Evolutionary conservation across 352 stramenopile genomes (phyloP).

Genomic region (Porosira glacialis): DNA sequence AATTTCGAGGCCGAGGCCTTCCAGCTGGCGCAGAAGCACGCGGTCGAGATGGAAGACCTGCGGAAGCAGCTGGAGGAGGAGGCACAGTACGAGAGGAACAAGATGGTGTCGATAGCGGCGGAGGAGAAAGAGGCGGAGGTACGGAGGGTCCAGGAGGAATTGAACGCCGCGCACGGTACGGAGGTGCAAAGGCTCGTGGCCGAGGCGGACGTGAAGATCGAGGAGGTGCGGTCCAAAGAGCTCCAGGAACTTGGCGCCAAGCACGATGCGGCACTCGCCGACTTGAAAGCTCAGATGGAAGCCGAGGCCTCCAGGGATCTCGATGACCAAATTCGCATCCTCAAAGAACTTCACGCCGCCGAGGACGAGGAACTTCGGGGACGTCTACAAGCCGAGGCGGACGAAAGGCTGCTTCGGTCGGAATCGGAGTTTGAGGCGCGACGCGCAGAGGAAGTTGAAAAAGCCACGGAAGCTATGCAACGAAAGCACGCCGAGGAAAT

Average conservation of each 20-base stretch:
- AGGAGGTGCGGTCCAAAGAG: constrained; percentile 28
- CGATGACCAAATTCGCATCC: no score
- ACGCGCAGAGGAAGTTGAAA: constrained; percentile 23
- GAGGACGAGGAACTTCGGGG: no score
- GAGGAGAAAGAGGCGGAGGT: neutral
- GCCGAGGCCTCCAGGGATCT: constrained; percentile 10
- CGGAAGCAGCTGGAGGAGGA: no score
- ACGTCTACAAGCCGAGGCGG: neutral
- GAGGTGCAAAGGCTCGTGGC: constrained; percentile 27
- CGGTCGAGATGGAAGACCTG: no score
- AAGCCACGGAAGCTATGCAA: constrained; percentile 19
- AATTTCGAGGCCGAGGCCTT: no score
- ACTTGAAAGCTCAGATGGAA: constrained; percentile 30
- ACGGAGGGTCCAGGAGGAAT: neutral
- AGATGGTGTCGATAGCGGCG: constrained; percentile 17
- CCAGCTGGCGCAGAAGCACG: no score
- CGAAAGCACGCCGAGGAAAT: constrained; percentile 17
- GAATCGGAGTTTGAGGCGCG: constrained; percentile 2
- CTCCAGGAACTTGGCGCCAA: constrained; percentile 42
- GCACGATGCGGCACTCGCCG: constrained; percentile 39
- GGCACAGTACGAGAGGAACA: constrained; percentile 27
- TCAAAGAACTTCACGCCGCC: no score
- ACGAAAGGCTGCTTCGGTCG: neutral
- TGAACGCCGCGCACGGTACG: constrained; percentile 24
- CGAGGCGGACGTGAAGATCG: constrained; percentile 23